Base-by-base conservation (phyloP, 164 flowering plant genomes). In the Nelumbo lutea region DNA sequence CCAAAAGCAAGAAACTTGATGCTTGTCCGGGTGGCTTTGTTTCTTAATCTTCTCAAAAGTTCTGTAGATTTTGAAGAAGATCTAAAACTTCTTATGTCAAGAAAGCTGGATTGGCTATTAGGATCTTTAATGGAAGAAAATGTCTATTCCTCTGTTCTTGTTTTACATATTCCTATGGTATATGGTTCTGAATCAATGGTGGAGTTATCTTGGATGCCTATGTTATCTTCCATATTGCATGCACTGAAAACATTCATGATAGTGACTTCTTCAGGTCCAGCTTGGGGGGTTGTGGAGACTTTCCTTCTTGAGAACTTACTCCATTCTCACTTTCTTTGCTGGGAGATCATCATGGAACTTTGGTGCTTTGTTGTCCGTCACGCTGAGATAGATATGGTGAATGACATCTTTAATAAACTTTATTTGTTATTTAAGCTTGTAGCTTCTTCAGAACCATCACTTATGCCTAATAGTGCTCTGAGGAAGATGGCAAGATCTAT, bases 281-380 rank as follows among this genome's bases (percentile, higher is more conserved):
- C 81, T 15, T 92, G 94, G 93, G 71, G 45, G 61, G 87, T 79
- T 66, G 62, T 90, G 4, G 78, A 82, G 72, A 67, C 67, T 53
- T 90, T 92, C 78, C 83, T 95, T 59, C 77, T 90, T n/a, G 83
- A 84, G 72, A 90, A 92, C 73, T 45, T 89, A 59, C 79, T 88
- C 67, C 94, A 95, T 74, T 96, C 97, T 71, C 99, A 95, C 76
- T 83, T 82, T 68, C 88, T 92, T 72, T 83, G 93, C 73, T 76
- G 82, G 80, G 96, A 92, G 59, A 84, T 92, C 77, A 74, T 87
- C 39, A 80, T 79, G 80, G 97, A 90, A 65, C 90, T 92, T 53
- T 89, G 91, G 90, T 85, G 90, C 79, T 95, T 95, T 72, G 38
- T 88, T 70, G 66, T 86, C 60, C 89, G 89, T 15, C 79, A 88